Evolutionary conservation across 2,329 filamentous ascomycete genomes (phyloP), one percentile per base, ranked within the genome.

Genomic region (Elsinoe fawcettii): DNA sequence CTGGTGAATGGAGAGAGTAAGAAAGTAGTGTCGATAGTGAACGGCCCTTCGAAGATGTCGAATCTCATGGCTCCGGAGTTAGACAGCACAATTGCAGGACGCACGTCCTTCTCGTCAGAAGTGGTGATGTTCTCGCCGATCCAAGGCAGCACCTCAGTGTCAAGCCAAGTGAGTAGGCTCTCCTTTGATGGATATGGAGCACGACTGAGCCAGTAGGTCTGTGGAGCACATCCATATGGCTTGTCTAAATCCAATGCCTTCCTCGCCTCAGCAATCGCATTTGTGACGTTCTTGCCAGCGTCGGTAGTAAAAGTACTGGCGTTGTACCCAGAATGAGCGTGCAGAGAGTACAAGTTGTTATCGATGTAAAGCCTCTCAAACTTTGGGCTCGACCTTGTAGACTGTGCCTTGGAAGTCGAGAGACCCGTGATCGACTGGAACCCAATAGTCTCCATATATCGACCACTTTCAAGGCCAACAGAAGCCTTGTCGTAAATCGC

Each of bases 61-160:
- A 97, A 99, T 44, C 93, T 87, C 63, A 99, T 84, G 2, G 88
- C 88, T 23, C 93, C 93, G 0, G 89, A 96, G 71, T 99, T 99
- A 57, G 88, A 78, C 53, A 97, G 82, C 27, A 86, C 84, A 9
- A 97, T 73, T 5, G 82, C 80, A 8, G 90, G 79, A 39, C 80
- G 77, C 57, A 84, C 77, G 22, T 78, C 75, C 18, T 53, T 39
- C 12, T 56, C 60, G 14, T 53, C 37, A 11, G 61, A 62, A 49
- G 66, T 67, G 2, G 65, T 64, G 20, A 56, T 23, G 41, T 56
- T 56, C 3, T 85, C 78, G 30, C 77, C 73, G 39, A 80, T 83
- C 43, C 81, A 80, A 0, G 90, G 88, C 1, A 97, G 75, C 0
- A 96, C 82, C 57, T 88, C 73, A 5, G 85, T 77, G 61, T 87